These are phyloP conservation scores for Yamadazyma membranifaciens DNA, from an alignment of 1,139 yeast species.

Conservation along the genomic window DNA sequence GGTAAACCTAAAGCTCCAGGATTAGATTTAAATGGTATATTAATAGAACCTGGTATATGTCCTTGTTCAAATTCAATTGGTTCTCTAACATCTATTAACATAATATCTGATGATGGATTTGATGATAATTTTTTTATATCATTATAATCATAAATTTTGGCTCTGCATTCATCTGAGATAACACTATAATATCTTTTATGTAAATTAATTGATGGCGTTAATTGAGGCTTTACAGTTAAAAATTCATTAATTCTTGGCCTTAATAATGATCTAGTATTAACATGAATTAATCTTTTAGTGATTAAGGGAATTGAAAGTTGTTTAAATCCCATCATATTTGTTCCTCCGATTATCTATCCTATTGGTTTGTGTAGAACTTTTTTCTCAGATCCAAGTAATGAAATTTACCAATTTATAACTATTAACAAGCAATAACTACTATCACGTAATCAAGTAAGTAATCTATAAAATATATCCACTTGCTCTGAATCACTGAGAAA, in stretches of 20 bases:
- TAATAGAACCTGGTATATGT: constrained; percentile 78
- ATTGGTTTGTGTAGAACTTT: too few relatives aligned
- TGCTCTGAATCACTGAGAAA: background rate
- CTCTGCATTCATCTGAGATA: constrained; percentile 36
- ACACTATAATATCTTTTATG: constrained; percentile 25
- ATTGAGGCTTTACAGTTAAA: too few relatives aligned
- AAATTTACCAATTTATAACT: too few relatives aligned
- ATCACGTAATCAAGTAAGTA: too few relatives aligned
- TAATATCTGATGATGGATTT: constrained; percentile 40
- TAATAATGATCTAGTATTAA: too few relatives aligned
- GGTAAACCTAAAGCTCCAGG: constrained; percentile 91
- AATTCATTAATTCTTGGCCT: too few relatives aligned
- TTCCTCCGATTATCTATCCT: background rate
- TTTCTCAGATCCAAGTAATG: too few relatives aligned
- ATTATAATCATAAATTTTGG: constrained; percentile 55
- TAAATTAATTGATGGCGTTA: background rate
- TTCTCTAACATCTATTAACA: constrained; percentile 88
- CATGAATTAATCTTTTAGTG: background rate
- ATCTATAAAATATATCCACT: too few relatives aligned
- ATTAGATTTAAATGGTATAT: constrained; percentile 84
- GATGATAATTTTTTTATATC: constrained; percentile 50
- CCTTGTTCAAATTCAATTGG: constrained; percentile 75
- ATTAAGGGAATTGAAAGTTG: background rate
- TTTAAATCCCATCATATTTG: background rate
- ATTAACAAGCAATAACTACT: too few relatives aligned